A percentile compares a stretch with the other conserved stretches of the same genome.
These are phyloP conservation scores for Beta lomatogona DNA, from an alignment of 179 eudicot species.

Conservation along the genomic window DNA sequence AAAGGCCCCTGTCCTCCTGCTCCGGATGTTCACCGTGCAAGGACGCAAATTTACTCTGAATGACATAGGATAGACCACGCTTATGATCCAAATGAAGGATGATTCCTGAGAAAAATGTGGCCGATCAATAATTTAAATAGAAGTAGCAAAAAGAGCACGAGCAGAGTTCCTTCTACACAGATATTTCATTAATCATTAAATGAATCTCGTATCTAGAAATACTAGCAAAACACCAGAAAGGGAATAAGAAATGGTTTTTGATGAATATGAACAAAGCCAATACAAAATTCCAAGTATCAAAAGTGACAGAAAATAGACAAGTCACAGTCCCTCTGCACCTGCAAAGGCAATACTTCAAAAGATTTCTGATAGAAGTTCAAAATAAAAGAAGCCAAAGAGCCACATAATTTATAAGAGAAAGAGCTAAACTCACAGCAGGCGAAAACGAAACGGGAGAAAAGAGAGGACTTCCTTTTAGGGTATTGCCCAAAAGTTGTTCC, in stretches of 20 bases:
- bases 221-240: not conserved
- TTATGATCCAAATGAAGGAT: slow-evolving; percentile 10
- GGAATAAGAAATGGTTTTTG: not conserved
- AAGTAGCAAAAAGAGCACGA: not conserved
- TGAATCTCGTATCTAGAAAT: not conserved
- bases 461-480: too few species aligned
- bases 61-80: slow-evolving; percentile 13
- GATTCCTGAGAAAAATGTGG: slow-evolving; percentile 20
- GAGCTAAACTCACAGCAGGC: too few species aligned
- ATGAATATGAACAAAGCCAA: not conserved
- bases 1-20: slow-evolving; percentile 23
- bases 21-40: slow-evolving; percentile 38
- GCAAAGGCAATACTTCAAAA: too few species aligned
- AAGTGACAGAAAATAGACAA: too few species aligned
- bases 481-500: too few species aligned
- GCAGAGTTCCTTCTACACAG: not conserved
- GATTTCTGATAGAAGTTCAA: too few species aligned
- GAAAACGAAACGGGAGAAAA: too few species aligned
- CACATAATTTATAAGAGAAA: too few species aligned
- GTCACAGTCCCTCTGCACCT: too few species aligned
- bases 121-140: not conserved
- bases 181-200: not conserved
- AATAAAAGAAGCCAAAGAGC: too few species aligned
- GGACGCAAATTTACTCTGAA: slow-evolving; percentile 37
- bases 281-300: not conserved